Conservation (phyloP, 2,329 filamentous ascomycete genomes). For the Mycogone perniciosa region DNA sequence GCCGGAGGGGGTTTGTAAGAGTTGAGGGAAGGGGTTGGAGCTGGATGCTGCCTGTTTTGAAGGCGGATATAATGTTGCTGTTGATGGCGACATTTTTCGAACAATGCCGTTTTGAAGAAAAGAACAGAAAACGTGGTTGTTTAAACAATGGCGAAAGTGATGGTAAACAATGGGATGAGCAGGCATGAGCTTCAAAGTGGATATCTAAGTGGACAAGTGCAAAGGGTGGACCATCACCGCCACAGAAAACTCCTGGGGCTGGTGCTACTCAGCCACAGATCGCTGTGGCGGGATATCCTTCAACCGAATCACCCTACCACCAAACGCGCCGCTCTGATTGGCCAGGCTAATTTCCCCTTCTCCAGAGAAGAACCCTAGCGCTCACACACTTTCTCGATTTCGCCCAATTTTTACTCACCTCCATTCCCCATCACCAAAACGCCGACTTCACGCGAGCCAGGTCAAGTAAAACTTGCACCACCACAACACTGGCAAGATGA, state of each 20-base stretch:
- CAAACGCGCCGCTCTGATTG: slow-evolving; percentile 25
- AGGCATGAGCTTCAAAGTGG: neutral
- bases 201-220: no score
- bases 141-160: no score
- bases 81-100: slow-evolving; percentile 21
- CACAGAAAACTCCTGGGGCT: neutral
- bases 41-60: slow-evolving; percentile 17
- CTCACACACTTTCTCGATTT: slow-evolving; percentile 34
- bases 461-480: slow-evolving; percentile 41
- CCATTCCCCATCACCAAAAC: slow-evolving; percentile 27
- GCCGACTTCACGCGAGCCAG: slow-evolving; percentile 30
- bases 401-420: slow-evolving; percentile 26
- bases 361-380: slow-evolving; percentile 33
- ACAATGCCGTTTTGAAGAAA: no score
- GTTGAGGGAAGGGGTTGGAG: slow-evolving; percentile 61
- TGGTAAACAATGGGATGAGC: no score
- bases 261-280: neutral
- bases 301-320: slow-evolving; percentile 11
- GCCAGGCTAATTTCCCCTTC: slow-evolving; percentile 16
- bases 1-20: slow-evolving; percentile 83
- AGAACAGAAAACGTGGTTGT: no score
- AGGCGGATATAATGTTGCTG: slow-evolving; percentile 38
- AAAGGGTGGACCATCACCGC: slow-evolving; percentile 2
- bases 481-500: slow-evolving; percentile 42
- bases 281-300: slow-evolving; percentile 17